Evolutionary conservation across 257 asterid genomes (phyloP), one percentile per base, ranked within the genome.

Genomic region (Forsythia suspensa): DNA sequence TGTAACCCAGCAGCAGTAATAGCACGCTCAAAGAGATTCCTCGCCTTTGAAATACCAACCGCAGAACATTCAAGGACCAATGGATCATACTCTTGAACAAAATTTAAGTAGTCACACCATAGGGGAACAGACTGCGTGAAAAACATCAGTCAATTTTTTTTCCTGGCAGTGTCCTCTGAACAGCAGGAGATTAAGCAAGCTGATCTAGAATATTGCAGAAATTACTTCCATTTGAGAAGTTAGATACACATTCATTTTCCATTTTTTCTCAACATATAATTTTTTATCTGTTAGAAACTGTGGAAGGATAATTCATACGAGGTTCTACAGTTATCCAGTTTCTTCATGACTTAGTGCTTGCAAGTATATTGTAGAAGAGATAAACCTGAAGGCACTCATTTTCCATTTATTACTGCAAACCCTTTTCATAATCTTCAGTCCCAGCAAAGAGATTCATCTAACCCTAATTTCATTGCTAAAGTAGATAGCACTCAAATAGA

Each of bases 1-100:
- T 96, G 98, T 88, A 94, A 88, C 79, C 98, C 98, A 80, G 88
- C 87, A 51, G 99, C 94, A 76, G 97, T 89, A 80, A 92, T 89
- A 40, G 99, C 97, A 80, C 94, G 95, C 86, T 96, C 98, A 66
- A 94, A 94, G 66, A 96, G 85, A 83, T 89, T 88, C 83, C 99
- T 91, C 4, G 87, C 88, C 89, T 91, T 94, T 5, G 91, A 88
- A 78, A 91, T 87, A 75, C 97, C 98, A 84, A 73, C 79, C 2
- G 88, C 75, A 48, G 97, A 88, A 84, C 86, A 84, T 79, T 86
- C 90, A 51, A 86, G 82, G 41, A 95, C 86, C 21, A 86, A 76
- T 36, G 92, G 88, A 81, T 94, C 97, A 80, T 86, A 73, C 76
- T 91, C 96, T 91, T 91, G 95, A 80, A 91, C 86, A 86, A 89